A percentile compares a stretch with the other conserved stretches of the same genome.
Conservation (phyloP, 202 grass and related monocot species). For the Cymbopogon flexuosus region DNA sequence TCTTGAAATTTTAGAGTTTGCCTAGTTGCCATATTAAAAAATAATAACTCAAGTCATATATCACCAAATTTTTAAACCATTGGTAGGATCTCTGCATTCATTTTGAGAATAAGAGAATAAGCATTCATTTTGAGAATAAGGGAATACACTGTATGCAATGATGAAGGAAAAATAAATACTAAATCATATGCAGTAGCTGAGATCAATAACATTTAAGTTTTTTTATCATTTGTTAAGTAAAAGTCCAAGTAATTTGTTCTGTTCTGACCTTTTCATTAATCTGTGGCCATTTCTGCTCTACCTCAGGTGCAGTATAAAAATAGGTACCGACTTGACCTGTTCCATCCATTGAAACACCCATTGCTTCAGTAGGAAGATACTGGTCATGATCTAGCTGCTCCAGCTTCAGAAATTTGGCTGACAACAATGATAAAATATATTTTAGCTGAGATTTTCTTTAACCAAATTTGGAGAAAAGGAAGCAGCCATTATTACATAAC, state of each 20-base stretch:
- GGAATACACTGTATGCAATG: background rate
- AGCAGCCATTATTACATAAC: background rate
- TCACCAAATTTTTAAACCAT: background rate
- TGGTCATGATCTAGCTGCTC: constrained; percentile 90
- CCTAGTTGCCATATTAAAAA: background rate
- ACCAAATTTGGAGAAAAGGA: background rate
- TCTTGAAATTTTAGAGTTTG: background rate
- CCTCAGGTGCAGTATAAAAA: constrained; percentile 92
- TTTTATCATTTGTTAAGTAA: background rate
- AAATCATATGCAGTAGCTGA: background rate
- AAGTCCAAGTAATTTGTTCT: constrained; percentile 14
- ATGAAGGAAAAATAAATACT: background rate
- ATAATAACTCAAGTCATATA: background rate
- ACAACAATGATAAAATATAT: constrained; percentile 31
- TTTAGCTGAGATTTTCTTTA: constrained; percentile 30
- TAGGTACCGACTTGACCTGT: constrained; percentile 96
- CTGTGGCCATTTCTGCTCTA: constrained; percentile 91
- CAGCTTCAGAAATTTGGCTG: constrained; percentile 92
- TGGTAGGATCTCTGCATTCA: background rate
- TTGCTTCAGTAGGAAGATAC: constrained; percentile 72
- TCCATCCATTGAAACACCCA: constrained; percentile 79
- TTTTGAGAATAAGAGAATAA: background rate
- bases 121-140: background rate
- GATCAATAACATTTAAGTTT: background rate
- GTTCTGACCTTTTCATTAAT: constrained; percentile 92